Evolutionary conservation across 1,284 basidiomycete genomes (phyloP).

Genomic region (Microbotryum silenes-acaulis): DNA sequence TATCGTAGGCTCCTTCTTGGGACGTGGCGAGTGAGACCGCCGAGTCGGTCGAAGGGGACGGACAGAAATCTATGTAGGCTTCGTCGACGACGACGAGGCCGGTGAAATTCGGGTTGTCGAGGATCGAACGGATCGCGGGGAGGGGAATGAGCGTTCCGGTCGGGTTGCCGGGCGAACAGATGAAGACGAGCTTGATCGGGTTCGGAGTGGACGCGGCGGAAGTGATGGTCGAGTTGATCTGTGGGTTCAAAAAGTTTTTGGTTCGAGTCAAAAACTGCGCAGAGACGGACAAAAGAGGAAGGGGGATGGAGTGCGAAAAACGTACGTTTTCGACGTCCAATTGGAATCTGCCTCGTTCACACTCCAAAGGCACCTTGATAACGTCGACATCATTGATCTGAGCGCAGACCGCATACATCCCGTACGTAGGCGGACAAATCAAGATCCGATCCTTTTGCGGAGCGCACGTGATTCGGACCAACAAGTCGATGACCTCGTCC

Average conservation of each 20-base stretch:
- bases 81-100: slow-evolving; percentile 94
- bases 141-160: slow-evolving; percentile 83
- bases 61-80: slow-evolving; percentile 91
- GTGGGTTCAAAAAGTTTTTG: neutral
- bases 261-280: neutral
- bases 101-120: slow-evolving; percentile 73
- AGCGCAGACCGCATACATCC: slow-evolving; percentile 94
- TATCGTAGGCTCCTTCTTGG: slow-evolving; percentile 62
- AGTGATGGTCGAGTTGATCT: slow-evolving; percentile 71
- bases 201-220: slow-evolving; percentile 39
- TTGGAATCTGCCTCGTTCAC: slow-evolving; percentile 69
- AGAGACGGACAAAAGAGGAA: slow-evolving; percentile 16
- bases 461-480: slow-evolving; percentile 79
- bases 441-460: slow-evolving; percentile 59
- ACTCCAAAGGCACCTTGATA: slow-evolving; percentile 68
- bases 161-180: slow-evolving; percentile 97
- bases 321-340: slow-evolving; percentile 63
- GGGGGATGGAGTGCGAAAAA: neutral
- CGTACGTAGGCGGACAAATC: slow-evolving; percentile 80
- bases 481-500: slow-evolving; percentile 92
- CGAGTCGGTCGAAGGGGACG: neutral
- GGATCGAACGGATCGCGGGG: slow-evolving; percentile 57
- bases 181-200: slow-evolving; percentile 78
- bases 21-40: slow-evolving; percentile 30
- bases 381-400: slow-evolving; percentile 88